Percentiles rank a stretch among this genome's conserved stretches.
These are phyloP conservation scores for Schizosaccharomyces lindneri DNA, from an alignment of 805 yeast species.

Conservation along the genomic window DNA sequence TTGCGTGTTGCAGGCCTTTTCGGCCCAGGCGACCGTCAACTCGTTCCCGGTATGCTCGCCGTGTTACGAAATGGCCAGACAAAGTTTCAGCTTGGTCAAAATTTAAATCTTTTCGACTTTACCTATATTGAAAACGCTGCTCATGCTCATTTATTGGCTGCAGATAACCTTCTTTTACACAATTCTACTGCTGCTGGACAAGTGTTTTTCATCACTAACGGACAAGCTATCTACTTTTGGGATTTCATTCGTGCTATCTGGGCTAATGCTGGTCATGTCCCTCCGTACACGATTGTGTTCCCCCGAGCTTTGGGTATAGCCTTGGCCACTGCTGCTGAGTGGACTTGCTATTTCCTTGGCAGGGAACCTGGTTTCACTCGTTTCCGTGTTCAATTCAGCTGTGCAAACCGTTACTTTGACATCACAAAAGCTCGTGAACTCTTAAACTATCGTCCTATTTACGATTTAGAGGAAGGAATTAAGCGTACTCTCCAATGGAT, in stretches of 20 bases:
- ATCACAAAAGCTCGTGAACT: slow-evolving; percentile 60
- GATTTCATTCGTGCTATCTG: slow-evolving; percentile 87
- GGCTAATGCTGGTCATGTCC: slow-evolving; percentile 84
- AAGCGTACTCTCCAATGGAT: slow-evolving; percentile 63
- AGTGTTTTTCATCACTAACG: slow-evolving; percentile 75
- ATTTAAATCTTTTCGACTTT: slow-evolving; percentile 84
- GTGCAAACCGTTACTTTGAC: slow-evolving; percentile 84
- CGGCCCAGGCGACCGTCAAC: slow-evolving; percentile 95
- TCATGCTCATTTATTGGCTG: slow-evolving; percentile 84
- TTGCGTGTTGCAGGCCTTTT: slow-evolving; percentile 93
- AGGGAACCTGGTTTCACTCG: slow-evolving; percentile 90
- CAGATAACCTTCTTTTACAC: slow-evolving; percentile 38
- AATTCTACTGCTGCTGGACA: slow-evolving; percentile 30
- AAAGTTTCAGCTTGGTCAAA: slow-evolving; percentile 82
- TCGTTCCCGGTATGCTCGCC: slow-evolving; percentile 72
- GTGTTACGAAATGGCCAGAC: slow-evolving; percentile 71
- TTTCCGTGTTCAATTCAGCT: slow-evolving; percentile 73
- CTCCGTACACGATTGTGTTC: slow-evolving; percentile 40
- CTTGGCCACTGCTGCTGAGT: slow-evolving; percentile 61
- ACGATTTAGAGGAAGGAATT: slow-evolving; percentile 58
- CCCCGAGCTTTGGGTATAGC: slow-evolving; percentile 51
- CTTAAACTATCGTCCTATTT: slow-evolving; percentile 60
- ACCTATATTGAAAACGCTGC: slow-evolving; percentile 98
- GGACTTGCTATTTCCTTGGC: slow-evolving; percentile 40
- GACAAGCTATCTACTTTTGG: slow-evolving; percentile 89